Evolutionary conservation across 345 rosid genomes (phyloP).

Genomic region (Chamaenerion angustifolium): DNA sequence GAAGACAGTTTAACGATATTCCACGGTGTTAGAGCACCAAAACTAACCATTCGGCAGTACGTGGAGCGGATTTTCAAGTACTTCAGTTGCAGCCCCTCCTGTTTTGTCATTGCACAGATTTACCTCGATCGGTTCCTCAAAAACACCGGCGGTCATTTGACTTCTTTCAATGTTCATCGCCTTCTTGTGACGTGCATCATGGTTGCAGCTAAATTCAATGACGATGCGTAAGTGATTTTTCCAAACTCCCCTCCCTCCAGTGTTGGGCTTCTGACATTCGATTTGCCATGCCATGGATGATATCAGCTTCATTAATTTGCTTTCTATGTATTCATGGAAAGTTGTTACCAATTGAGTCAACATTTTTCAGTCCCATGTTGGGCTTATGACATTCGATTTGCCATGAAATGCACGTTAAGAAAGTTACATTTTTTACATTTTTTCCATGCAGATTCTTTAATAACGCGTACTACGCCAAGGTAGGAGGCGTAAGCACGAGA

Average conservation of each 20-base stretch:
- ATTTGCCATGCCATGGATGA: too few relatives aligned
- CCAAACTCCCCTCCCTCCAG: too few relatives aligned
- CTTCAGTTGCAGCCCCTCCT: conserved; percentile 79
- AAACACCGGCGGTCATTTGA: conserved; percentile 33
- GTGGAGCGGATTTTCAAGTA: conserved; percentile 76
- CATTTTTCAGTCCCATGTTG: too few relatives aligned
- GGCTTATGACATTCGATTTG: too few relatives aligned
- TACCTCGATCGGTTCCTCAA: conserved; percentile 54
- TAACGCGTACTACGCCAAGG: conserved; percentile 83
- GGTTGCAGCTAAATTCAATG: conserved; percentile 42
- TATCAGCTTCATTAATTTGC: too few relatives aligned
- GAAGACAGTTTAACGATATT: conserved; percentile 33
- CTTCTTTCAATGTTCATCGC: conserved; percentile 66
- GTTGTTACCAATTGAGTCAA: too few relatives aligned
- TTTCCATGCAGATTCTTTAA: conserved; percentile 49
- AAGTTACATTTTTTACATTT: too few relatives aligned
- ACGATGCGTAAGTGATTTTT: too few relatives aligned
- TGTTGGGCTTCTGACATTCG: too few relatives aligned
- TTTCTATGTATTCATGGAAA: too few relatives aligned
- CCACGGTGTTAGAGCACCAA: conserved; percentile 52
- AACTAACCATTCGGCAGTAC: conserved; percentile 51
- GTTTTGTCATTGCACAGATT: conserved; percentile 66
- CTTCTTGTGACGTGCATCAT: conserved; percentile 68
- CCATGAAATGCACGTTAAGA: too few relatives aligned
- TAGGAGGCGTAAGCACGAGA: conserved; percentile 74